A percentile compares a stretch with the other conserved stretches of the same genome.
phyloP scores from a whole-genome alignment of 176 grass and related monocot genomes.

The Oryza officinalis region DNA sequence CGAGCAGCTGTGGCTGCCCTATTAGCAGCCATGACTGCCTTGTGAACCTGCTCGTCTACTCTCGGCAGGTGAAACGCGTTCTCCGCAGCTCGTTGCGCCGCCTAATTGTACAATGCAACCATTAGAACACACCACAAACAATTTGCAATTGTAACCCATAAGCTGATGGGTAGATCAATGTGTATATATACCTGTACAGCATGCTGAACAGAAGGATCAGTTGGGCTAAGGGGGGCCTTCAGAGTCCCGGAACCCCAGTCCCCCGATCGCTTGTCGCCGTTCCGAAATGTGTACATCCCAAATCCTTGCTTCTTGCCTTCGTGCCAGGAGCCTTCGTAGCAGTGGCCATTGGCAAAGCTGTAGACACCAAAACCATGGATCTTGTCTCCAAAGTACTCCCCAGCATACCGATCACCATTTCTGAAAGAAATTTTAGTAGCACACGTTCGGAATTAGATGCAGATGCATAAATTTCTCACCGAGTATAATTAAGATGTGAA shows the following conservation, averaged over 20 bases:
- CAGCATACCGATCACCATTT: conserved; percentile 60
- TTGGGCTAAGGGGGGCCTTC: conserved; percentile 31
- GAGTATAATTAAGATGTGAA: not conserved
- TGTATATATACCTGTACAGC: conserved; percentile 50
- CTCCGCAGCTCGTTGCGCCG: conserved; percentile 46
- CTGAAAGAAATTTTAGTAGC: conserved; percentile 28
- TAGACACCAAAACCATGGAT: conserved; percentile 67
- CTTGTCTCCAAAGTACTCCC: conserved; percentile 74
- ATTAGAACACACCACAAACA: conserved; percentile 42
- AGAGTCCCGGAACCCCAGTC: conserved; percentile 55
- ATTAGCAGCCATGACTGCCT: conserved; percentile 51
- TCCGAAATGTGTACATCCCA: conserved; percentile 58
- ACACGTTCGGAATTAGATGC: not conserved
- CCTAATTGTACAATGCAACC: conserved; percentile 36
- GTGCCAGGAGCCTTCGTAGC: conserved; percentile 80
- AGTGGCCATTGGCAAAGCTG: conserved; percentile 62
- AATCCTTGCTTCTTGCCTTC: conserved; percentile 74
- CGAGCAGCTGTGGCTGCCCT: conserved; percentile 54
- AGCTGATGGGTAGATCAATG: not conserved
- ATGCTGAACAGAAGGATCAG: conserved; percentile 43
- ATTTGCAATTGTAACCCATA: not conserved
- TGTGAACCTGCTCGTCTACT: conserved; percentile 60
- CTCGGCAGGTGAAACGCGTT: conserved; percentile 33
- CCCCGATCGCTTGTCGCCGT: conserved; percentile 52
- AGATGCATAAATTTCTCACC: not conserved